These are phyloP conservation scores for Verticillium albo-atrum DNA, from an alignment of 2,329 filamentous ascomycete species.

Conservation along the genomic window DNA sequence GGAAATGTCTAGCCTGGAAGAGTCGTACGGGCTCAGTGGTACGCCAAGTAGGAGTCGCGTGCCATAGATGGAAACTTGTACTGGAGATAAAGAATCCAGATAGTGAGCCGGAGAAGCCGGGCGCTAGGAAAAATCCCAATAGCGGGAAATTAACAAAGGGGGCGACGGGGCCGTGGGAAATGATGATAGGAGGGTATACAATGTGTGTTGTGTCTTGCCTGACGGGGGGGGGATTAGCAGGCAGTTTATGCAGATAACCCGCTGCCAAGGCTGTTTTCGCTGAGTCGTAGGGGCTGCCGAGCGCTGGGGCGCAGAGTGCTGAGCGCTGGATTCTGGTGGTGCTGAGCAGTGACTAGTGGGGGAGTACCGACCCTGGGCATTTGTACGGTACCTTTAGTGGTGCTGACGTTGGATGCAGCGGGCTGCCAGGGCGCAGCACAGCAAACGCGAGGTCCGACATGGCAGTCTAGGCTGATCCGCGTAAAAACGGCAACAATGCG, in stretches of 20 bases:
- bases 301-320: background rate
- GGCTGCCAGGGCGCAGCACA: background rate
- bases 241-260: background rate
- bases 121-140: background rate
- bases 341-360: no score
- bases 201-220: no score
- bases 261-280: background rate
- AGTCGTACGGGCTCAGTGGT: background rate
- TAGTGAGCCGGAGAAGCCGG: background rate
- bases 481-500: background rate
- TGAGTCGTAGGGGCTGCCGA: background rate
- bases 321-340: background rate
- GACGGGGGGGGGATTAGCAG: no score
- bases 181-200: background rate
- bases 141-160: background rate
- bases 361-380: background rate
- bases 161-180: background rate
- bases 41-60: background rate
- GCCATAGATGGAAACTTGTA: background rate
- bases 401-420: background rate
- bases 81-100: background rate
- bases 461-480: background rate
- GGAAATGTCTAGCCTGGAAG: background rate
- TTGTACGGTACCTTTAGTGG: no score
- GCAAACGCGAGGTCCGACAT: background rate